A percentile compares a stretch with the other conserved stretches of the same genome.
These are phyloP conservation scores for Prunus yedoensis DNA, from an alignment of 331 rosid species.

Conservation along the genomic window DNA sequence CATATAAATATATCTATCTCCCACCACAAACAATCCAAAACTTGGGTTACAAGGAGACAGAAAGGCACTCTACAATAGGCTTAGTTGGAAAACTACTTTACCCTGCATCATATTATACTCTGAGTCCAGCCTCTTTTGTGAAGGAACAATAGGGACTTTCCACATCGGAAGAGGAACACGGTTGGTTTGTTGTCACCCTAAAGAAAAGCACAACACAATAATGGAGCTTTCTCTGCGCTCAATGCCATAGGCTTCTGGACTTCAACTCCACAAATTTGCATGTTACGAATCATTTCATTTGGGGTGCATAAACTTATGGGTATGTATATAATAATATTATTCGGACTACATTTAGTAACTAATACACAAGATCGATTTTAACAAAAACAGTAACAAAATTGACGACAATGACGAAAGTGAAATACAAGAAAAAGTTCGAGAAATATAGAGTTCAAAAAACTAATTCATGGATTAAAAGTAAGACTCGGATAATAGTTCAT, in stretches of 20 bases:
- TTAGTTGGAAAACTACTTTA: conserved; percentile 20
- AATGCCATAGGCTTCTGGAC: not conserved
- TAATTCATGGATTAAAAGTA: no score
- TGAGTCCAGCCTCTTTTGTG: not conserved
- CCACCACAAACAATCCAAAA: conserved; percentile 20
- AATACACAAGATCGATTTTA: no score
- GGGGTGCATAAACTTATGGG: no score
- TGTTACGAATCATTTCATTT: not conserved
- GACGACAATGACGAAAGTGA: no score
- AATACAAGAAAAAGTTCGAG: no score
- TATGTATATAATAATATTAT: no score
- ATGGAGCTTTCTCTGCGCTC: conserved; percentile 1
- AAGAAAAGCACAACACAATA: conserved; percentile 25
- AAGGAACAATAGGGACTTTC: not conserved
- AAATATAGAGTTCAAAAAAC: no score
- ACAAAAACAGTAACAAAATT: no score
- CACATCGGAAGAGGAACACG: conserved; percentile 8
- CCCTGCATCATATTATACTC: conserved; percentile 10
- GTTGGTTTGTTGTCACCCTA: conserved; percentile 25
- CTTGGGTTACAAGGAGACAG: conserved; percentile 27
- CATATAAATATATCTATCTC: not conserved
- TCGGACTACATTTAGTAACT: no score
- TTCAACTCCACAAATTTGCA: conserved; percentile 2
- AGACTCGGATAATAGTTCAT: no score
- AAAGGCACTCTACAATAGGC: conserved; percentile 19